These are phyloP conservation scores for Pseudopyrenochaeta lycopersici DNA, from an alignment of 2,329 filamentous ascomycete species.

Conservation along the genomic window DNA sequence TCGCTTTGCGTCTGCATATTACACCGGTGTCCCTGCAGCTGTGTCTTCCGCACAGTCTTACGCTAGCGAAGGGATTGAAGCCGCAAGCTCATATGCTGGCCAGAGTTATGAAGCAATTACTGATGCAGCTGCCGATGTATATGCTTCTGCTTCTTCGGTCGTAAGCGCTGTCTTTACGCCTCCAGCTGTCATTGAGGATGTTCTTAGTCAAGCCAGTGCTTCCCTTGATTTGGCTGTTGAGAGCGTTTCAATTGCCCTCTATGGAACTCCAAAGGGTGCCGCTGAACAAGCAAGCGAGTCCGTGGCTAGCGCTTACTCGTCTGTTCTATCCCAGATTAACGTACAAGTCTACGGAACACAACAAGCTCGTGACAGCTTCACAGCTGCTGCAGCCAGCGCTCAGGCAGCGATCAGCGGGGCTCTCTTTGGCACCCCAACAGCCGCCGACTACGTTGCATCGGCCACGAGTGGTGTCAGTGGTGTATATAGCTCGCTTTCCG, in stretches of 20 bases:
- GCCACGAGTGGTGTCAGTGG: slow-evolving; percentile 55
- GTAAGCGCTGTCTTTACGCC: slow-evolving; percentile 63
- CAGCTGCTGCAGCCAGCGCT: slow-evolving; percentile 64
- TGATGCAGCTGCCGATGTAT: slow-evolving; percentile 61
- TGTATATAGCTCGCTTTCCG: slow-evolving; percentile 24
- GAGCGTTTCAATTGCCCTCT: slow-evolving; percentile 66
- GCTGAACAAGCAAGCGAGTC: slow-evolving; percentile 64
- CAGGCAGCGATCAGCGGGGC: slow-evolving; percentile 64
- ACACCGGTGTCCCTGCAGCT: slow-evolving; percentile 68
- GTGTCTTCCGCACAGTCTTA: slow-evolving; percentile 64
- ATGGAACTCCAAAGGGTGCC: slow-evolving; percentile 64
- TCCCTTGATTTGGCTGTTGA: slow-evolving; percentile 68
- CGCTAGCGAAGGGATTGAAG: slow-evolving; percentile 53
- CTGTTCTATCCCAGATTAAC: slow-evolving; percentile 59
- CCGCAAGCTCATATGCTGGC: slow-evolving; percentile 62
- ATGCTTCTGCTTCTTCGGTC: slow-evolving; percentile 57
- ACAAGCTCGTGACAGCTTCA: slow-evolving; percentile 62
- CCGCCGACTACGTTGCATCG: slow-evolving; percentile 53
- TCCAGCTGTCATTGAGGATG: slow-evolving; percentile 65
- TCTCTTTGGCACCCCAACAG: slow-evolving; percentile 65
- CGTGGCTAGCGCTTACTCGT: slow-evolving; percentile 62
- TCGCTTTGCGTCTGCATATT: slow-evolving; percentile 75
- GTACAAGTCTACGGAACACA: slow-evolving; percentile 65
- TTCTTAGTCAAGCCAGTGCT: slow-evolving; percentile 64
- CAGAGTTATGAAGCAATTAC: slow-evolving; percentile 57